These are phyloP conservation scores for Periconia sp. DNA, from an alignment of 2,329 filamentous ascomycete species.

Conservation along the genomic window DNA sequence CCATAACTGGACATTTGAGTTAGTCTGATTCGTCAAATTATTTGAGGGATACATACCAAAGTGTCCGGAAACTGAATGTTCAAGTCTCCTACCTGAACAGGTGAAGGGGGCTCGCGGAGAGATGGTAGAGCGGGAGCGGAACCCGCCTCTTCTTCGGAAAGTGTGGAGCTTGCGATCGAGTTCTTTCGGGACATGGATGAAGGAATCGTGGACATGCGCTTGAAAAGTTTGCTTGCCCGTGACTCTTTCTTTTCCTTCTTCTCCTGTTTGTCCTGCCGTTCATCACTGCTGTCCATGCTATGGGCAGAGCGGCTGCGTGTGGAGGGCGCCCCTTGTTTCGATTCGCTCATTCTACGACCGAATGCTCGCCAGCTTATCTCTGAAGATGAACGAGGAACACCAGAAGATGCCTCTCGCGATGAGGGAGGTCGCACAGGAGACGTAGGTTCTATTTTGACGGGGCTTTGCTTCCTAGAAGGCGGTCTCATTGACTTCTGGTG, in stretches of 20 bases:
- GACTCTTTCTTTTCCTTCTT: constrained; percentile 57
- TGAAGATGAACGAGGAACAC: constrained; percentile 41
- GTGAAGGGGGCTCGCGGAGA: constrained; percentile 50
- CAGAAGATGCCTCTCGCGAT: constrained; percentile 31
- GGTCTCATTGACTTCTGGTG: constrained; percentile 49
- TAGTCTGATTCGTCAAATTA: neutral
- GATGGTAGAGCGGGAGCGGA: constrained; percentile 27
- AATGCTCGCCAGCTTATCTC: constrained; percentile 43
- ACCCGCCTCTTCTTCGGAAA: constrained; percentile 47
- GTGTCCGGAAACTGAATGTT: constrained; percentile 98
- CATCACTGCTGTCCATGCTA: constrained; percentile 40
- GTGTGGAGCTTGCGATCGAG: constrained; percentile 41
- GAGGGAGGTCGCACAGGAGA: constrained; percentile 32
- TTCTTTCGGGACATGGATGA: constrained; percentile 56
- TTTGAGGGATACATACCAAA: constrained; percentile 53
- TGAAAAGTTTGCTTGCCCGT: constrained; percentile 64
- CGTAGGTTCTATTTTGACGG: constrained; percentile 25
- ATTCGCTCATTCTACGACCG: constrained; percentile 42
- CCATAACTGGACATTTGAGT: constrained; percentile 63
- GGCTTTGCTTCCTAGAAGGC: constrained; percentile 28
- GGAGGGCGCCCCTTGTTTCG: constrained; percentile 26
- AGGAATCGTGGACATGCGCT: constrained; percentile 64
- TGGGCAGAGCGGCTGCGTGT: constrained; percentile 28
- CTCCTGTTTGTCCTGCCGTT: constrained; percentile 29
- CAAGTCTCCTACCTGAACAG: constrained; percentile 79